Evolutionary conservation across 2,329 filamentous ascomycete genomes (phyloP).

Genomic region (Ophiocordyceps camponoti-floridani): DNA sequence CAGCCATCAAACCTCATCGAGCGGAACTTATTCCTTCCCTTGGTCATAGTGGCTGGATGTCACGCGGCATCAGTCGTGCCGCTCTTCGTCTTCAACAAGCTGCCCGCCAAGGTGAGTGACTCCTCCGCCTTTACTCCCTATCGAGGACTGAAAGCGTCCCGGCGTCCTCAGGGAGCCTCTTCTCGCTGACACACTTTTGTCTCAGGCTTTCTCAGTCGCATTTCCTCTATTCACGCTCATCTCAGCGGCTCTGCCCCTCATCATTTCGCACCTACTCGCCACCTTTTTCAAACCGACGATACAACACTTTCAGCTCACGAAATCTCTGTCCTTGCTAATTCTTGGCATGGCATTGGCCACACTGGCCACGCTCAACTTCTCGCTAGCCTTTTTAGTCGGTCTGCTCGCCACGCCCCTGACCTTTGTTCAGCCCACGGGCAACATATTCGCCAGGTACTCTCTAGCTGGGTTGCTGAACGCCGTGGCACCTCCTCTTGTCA

Average conservation of each 20-base stretch:
- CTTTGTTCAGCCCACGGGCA: slow-evolving; percentile 42
- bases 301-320: slow-evolving; percentile 63
- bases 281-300: slow-evolving; percentile 31
- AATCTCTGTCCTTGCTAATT: slow-evolving; percentile 82
- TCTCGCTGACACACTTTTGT: slow-evolving; percentile 1
- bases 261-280: slow-evolving; percentile 37
- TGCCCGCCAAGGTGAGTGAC: slow-evolving; percentile 42
- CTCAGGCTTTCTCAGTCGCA: slow-evolving; percentile 37
- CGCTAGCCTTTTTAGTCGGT: slow-evolving; percentile 70
- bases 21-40: slow-evolving; percentile 52
- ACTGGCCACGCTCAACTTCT: slow-evolving; percentile 91
- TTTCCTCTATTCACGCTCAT: slow-evolving; percentile 38
- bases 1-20: slow-evolving; percentile 16
- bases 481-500: slow-evolving; percentile 43
- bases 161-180: background rate
- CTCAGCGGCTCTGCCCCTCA: slow-evolving; percentile 37
- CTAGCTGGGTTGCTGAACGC: slow-evolving; percentile 35
- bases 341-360: slow-evolving; percentile 84
- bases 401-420: slow-evolving; percentile 60
- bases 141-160: background rate
- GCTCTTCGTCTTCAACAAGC: slow-evolving; percentile 71
- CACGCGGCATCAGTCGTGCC: slow-evolving; percentile 69
- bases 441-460: slow-evolving; percentile 19
- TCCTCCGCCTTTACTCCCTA: background rate
- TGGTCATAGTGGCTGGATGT: slow-evolving; percentile 51